These are phyloP conservation scores for California macrophylla DNA, from an alignment of 441 rosid species.

Conservation along the genomic window DNA sequence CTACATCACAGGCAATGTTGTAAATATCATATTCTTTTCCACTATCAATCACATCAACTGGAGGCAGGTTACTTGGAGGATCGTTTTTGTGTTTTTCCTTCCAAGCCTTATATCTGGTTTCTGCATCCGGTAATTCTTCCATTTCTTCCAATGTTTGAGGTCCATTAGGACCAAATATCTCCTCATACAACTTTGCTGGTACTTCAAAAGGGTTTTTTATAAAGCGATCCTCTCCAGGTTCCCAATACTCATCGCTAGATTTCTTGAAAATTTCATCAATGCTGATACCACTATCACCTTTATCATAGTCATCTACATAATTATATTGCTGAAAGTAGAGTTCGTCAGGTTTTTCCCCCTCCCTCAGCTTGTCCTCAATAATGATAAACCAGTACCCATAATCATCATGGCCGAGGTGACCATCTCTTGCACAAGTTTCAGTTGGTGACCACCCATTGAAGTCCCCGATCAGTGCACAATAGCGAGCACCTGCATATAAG, in stretches of 20 bases:
- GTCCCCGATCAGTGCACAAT: conserved; percentile 84
- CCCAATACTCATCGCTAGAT: conserved; percentile 94
- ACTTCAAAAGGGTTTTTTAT: conserved; percentile 64
- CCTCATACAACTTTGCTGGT: conserved; percentile 87
- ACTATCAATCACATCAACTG: conserved; percentile 61
- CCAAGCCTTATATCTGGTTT: conserved; percentile 68
- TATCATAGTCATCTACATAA: conserved; percentile 75
- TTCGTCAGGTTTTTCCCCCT: conserved; percentile 76
- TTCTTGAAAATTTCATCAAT: conserved; percentile 65
- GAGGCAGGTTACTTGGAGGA: conserved; percentile 80
- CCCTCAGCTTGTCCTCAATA: conserved; percentile 84
- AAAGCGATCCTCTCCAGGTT: conserved; percentile 87
- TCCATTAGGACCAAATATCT: conserved; percentile 85
- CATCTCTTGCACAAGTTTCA: conserved; percentile 78
- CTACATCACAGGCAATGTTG: conserved; percentile 44
- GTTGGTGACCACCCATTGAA: conserved; percentile 91
- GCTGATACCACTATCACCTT: conserved; percentile 73
- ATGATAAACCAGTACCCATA: conserved; percentile 88
- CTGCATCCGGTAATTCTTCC: conserved; percentile 70
- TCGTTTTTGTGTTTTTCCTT: conserved; percentile 81
- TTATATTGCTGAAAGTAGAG: conserved; percentile 95
- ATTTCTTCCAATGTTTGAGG: conserved; percentile 81
- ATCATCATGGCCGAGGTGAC: conserved; percentile 81
- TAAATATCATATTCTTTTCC: conserved; percentile 74
- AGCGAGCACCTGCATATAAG: conserved; percentile 73